Percentiles rank a stretch among this genome's conserved stretches.
These are phyloP conservation scores for Linum lewisii DNA, from an alignment of 345 rosid genomes.

Conservation along the genomic window DNA sequence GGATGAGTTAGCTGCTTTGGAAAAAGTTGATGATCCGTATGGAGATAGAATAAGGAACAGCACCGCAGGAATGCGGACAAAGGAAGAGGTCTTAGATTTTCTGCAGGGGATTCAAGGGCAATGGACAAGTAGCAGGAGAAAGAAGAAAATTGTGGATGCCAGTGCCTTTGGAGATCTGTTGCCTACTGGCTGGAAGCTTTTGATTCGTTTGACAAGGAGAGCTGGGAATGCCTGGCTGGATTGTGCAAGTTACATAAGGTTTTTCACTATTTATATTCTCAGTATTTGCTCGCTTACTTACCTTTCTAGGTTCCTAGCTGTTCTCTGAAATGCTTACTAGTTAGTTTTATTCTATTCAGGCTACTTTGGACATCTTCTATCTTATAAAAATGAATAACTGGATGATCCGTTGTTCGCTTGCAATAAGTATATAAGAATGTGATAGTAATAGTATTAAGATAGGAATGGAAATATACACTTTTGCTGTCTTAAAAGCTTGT, in stretches of 20 bases:
- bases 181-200: conserved; percentile 64
- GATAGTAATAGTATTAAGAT: background rate
- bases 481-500: background rate
- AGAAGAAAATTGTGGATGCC: conserved; percentile 54
- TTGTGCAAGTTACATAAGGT: conserved; percentile 66
- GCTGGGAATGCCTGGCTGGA: conserved; percentile 34
- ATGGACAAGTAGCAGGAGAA: conserved; percentile 57
- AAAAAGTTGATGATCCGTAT: conserved; percentile 31
- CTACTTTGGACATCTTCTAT: no score
- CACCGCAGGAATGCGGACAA: conserved; percentile 35
- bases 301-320: background rate
- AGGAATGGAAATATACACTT: background rate
- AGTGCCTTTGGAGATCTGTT: conserved; percentile 36
- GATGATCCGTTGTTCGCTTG: no score
- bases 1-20: conserved; percentile 27
- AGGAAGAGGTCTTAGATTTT: conserved; percentile 40
- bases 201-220: conserved; percentile 47
- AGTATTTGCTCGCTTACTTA: background rate
- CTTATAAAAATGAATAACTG: no score
- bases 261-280: conserved; percentile 10
- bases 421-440: background rate
- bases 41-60: conserved; percentile 50
- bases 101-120: conserved; percentile 47
- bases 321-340: background rate
- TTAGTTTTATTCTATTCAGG: no score